Evolutionary conservation across 495 filamentous ascomycete genomes (phyloP).

Genomic region (Penicillium subrubescens): DNA sequence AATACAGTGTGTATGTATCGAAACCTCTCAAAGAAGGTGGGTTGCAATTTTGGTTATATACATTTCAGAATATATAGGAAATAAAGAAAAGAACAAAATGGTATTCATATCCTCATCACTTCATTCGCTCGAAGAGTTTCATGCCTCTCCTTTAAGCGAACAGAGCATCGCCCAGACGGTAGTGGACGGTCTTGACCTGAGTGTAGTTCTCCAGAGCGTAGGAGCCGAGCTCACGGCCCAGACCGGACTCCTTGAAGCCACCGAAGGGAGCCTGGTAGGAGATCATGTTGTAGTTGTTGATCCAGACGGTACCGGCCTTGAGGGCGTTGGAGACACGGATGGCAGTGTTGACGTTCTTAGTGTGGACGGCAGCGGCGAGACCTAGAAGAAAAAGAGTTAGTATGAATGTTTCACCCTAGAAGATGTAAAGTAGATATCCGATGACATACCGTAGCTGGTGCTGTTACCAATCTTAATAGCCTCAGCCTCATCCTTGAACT

Average conservation of each 20-base stretch:
- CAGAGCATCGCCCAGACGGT: constrained; percentile 63
- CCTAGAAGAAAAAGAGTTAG: constrained; percentile 40
- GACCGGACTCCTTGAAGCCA: constrained; percentile 90
- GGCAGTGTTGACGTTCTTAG: constrained; percentile 88
- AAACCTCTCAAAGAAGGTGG: constrained; percentile 1
- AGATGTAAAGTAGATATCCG: too few relatives aligned
- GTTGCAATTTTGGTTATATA: constrained; percentile 18
- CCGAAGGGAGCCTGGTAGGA: constrained; percentile 84
- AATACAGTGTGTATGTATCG: neutral
- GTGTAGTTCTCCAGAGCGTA: constrained; percentile 92
- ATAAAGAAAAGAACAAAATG: neutral
- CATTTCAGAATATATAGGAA: constrained; percentile 1
- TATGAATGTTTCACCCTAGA: too few relatives aligned
- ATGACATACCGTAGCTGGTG: constrained; percentile 69
- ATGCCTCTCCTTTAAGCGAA: constrained; percentile 45
- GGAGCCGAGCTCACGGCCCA: constrained; percentile 93
- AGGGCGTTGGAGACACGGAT: constrained; percentile 83
- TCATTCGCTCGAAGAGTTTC: neutral
- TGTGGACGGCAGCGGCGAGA: constrained; percentile 91
- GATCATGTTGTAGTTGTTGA: constrained; percentile 90
- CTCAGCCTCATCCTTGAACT: constrained; percentile 89
- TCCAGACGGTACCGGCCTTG: constrained; percentile 88
- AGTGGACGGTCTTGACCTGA: constrained; percentile 72
- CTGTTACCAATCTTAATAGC: constrained; percentile 80
- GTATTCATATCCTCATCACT: constrained; percentile 11